Conservation (phyloP, 768 basidiomycete species). For the Mycena pura region DNA sequence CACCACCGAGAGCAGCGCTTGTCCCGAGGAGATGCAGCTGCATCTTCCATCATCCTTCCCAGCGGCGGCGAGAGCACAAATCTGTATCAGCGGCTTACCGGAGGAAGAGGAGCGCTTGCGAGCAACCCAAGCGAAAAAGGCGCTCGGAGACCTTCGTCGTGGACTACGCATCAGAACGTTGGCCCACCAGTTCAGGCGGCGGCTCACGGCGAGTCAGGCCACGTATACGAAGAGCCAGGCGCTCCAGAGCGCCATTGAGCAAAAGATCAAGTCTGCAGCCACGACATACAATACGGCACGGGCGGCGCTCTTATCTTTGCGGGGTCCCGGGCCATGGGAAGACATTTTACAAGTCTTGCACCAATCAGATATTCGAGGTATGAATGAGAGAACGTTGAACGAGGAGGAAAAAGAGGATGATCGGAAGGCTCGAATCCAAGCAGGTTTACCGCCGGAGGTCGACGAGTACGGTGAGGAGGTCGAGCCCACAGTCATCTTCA, state of each 20-base stretch:
- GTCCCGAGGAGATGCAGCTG: slow-evolving; percentile 16
- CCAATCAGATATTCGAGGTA: slow-evolving; percentile 15
- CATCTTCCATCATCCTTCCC: slow-evolving; percentile 30
- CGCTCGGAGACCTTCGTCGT: slow-evolving; percentile 22
- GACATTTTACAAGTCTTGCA: neutral
- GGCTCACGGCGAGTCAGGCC: slow-evolving; percentile 18
- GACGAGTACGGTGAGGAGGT: neutral
- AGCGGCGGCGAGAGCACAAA: neutral
- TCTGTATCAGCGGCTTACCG: slow-evolving; percentile 19
- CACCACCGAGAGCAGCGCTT: neutral
- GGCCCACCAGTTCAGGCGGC: slow-evolving; percentile 22
- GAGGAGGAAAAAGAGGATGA: slow-evolving; percentile 26
- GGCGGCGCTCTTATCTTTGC: neutral
- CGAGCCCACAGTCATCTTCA: neutral
- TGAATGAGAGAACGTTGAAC: slow-evolving; percentile 19
- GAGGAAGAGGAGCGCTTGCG: slow-evolving; percentile 28
- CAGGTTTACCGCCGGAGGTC: neutral
- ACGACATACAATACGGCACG: slow-evolving; percentile 4
- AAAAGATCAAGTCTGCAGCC: neutral
- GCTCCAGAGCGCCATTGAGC: slow-evolving; percentile 22
- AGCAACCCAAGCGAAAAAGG: slow-evolving; percentile 24
- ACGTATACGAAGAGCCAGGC: slow-evolving; percentile 20
- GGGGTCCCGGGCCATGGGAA: slow-evolving; percentile 21
- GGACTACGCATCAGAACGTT: slow-evolving; percentile 24
- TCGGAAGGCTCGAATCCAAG: slow-evolving; percentile 1